phyloP scores from a whole-genome alignment of 169 alveolate species.

The Cryptosporidium xiaoi region DNA sequence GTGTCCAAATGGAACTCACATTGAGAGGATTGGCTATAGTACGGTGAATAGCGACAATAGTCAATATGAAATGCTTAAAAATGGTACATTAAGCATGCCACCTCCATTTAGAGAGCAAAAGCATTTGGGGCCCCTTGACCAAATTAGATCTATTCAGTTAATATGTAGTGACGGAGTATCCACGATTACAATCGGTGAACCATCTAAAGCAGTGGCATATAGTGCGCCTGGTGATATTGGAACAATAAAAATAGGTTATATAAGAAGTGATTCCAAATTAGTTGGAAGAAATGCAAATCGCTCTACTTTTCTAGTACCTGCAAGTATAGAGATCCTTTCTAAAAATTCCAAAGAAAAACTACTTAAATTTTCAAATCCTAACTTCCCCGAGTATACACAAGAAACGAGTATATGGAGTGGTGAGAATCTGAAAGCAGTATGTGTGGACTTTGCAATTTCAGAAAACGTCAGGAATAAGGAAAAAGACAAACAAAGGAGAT shows the following conservation, averaged over 20 bases:
- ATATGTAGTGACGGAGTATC: constrained; percentile 71
- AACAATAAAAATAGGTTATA: constrained; percentile 44
- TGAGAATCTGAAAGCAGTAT: constrained; percentile 41
- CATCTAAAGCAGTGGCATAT: constrained; percentile 30
- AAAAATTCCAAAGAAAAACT: constrained; percentile 2
- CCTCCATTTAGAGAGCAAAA: constrained; percentile 40
- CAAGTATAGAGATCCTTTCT: constrained; percentile 47
- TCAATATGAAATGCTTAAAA: constrained; percentile 21
- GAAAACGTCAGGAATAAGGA: background rate
- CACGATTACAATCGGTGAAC: constrained; percentile 56
- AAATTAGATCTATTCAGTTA: constrained; percentile 34
- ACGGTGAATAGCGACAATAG: constrained; percentile 7
- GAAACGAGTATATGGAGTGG: constrained; percentile 38
- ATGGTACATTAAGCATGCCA: constrained; percentile 49
- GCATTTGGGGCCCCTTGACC: constrained; percentile 62
- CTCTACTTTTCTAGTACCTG: constrained; percentile 8
- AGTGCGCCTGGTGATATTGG: constrained; percentile 67
- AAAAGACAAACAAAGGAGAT: background rate
- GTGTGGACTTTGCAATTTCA: constrained; percentile 50
- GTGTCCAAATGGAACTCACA: constrained; percentile 72
- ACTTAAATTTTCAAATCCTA: constrained; percentile 44
- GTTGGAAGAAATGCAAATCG: background rate
- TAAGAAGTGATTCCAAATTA: constrained; percentile 10
- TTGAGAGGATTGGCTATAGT: constrained; percentile 68
- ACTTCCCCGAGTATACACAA: constrained; percentile 45